Evolutionary conservation across 352 stramenopile genomes (phyloP).

Genomic region (Pythium pyrilobum): DNA sequence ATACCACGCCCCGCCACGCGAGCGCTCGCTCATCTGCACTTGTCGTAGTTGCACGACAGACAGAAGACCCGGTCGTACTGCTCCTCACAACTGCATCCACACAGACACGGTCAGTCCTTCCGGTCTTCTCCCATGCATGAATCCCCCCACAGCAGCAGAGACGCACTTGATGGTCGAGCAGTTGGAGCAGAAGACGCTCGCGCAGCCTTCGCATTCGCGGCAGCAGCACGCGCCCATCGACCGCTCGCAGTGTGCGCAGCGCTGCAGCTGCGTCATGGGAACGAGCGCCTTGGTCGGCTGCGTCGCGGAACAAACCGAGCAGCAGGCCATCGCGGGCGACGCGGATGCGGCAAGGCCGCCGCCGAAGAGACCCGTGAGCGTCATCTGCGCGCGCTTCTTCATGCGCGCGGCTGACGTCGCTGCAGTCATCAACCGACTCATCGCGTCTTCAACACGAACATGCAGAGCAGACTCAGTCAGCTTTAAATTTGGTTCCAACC

Average conservation of each 20-base stretch:
- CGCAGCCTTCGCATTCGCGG: conserved; percentile 53
- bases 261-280: conserved; percentile 14
- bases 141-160: background rate
- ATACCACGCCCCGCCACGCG: too few species aligned
- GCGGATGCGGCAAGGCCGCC: background rate
- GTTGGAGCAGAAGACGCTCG: conserved; percentile 55
- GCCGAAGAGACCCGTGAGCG: conserved; percentile 26
- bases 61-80: conserved; percentile 78
- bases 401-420: conserved; percentile 62
- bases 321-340: conserved; percentile 15
- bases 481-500: background rate
- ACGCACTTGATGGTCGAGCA: conserved; percentile 82
- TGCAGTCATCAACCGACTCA: conserved; percentile 74
- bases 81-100: conserved; percentile 45
- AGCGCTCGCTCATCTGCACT: conserved; percentile 14
- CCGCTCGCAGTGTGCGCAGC: conserved; percentile 63
- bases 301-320: conserved; percentile 31
- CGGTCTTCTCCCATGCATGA: too few species aligned
- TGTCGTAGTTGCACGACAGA: conserved; percentile 59
- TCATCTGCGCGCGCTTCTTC: conserved; percentile 54
- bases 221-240: conserved; percentile 53
- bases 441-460: conserved; percentile 60
- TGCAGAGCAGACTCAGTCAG: too few species aligned
- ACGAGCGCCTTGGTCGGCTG: conserved; percentile 7
- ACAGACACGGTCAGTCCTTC: background rate